Evolutionary conservation across 805 yeast genomes (phyloP), one percentile per base, ranked within the genome.

Genomic region (Wickerhamiella alocasiicola): DNA sequence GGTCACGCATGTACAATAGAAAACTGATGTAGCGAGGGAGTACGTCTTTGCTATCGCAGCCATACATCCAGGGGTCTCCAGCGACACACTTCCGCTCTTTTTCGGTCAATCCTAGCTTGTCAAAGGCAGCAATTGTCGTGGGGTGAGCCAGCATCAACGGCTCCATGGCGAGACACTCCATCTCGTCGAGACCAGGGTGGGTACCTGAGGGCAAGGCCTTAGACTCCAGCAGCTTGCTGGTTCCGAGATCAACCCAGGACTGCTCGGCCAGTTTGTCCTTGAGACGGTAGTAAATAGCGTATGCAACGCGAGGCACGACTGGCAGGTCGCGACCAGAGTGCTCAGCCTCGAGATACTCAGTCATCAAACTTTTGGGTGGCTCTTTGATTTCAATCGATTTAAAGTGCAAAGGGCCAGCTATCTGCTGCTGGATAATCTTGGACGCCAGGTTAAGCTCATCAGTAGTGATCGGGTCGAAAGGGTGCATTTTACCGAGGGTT

Each of bases 91-190:
- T 41, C 44, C 47, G 28, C 21, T 41, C 43, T 20, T 44, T 42
- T 17, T 41, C 46, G 15, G 46, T 43, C 13, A 50, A 41, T 3
- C 50, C 85, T 9, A 96, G 95, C 58, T 87, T 95, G 60, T 80
- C 84, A 63, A 91, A 68, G 47, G 88, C 85, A 38, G 76, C 70
- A 42, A 80, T 83, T 43, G 88, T 81, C 65, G 85, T 96, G n/a
- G 97, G 96, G 61, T 91, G 96, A 59, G 80, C 73, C 45, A 47
- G 36, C 46, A 51, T 44, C 27, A 42, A 20, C 17, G 12, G 35
- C 39, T 45, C 51, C 4, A 46, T 13, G 4, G n/a, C 20, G 13
- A 39, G 45, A 20, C 44, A 36, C 43, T 51, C 54, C 27, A 72
- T 81, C 31, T 78, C 78, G 52, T 80, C 70, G 43, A 78, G 55